Evolutionary conservation across 208 protist species (phyloP), one percentile per base, ranked within the genome.

Genomic region (Jaenimonas drosophilae): DNA sequence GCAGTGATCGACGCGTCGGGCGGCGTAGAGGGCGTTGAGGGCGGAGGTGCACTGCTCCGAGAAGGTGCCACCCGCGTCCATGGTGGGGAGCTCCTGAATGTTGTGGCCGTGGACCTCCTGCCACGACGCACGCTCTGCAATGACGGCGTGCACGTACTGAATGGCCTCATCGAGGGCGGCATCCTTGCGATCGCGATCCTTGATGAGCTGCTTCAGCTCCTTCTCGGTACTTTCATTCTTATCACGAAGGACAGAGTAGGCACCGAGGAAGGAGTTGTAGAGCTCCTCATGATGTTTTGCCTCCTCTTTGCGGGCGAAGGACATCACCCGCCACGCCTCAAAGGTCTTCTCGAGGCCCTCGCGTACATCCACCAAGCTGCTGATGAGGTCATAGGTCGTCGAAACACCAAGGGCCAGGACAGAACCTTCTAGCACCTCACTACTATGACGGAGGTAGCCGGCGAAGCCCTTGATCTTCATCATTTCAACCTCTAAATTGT

Each of bases 341-440:
- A 59, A 46, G n/a, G 72, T 47, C 24, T 19, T 28, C 6, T 82
- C 61, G 12, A 91, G 54, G 3, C 57, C 66, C 24, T 66, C 54
- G 20, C 66, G 48, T 14, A 79, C 70, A 19, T 51, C 46, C 25
- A 26, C 62, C 36, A 91, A 70, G 9, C 55, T 55, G 0, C 59
- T 66, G 29, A 87, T 45, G 2, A 91, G 61, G 2, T 24, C 36
- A 58, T 91, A 70, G 4, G 73, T 46, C 4, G 66, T 71, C 3
- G 23, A 41, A n/a, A 91, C 76, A 11, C 83, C 83, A 7, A 91
- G 70, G 26, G 66, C 63, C 21, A 88, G 47, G 27, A 91, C 75
- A 0, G 77, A 70, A 9, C 66, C 78, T 46, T 91, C 83, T 30
- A 91, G 70, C 20, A 75, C 21, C 24, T 78, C 65, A 20, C 60